These are phyloP conservation scores for Hypoxylon sp. DNA, from an alignment of 2,329 filamentous ascomycete species.

Conservation along the genomic window DNA sequence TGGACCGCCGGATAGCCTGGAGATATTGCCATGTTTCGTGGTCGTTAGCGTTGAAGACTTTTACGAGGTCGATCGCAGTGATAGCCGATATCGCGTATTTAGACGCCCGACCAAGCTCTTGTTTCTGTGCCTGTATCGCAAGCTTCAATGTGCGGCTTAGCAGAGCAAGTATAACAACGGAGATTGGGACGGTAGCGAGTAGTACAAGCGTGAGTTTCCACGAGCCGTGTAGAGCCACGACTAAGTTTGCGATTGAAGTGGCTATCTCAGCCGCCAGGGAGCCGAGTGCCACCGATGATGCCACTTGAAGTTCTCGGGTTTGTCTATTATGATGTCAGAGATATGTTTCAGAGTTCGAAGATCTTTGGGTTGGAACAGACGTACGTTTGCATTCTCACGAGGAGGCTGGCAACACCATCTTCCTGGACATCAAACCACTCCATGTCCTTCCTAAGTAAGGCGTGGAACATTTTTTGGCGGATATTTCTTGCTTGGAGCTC, in stretches of 20 bases:
- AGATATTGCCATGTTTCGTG: slow-evolving; percentile 78
- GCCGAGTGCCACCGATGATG: slow-evolving; percentile 84
- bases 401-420: slow-evolving; percentile 79
- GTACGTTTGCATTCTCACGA: slow-evolving; percentile 81
- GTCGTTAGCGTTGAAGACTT: slow-evolving; percentile 83
- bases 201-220: slow-evolving; percentile 89
- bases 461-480: slow-evolving; percentile 75
- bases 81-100: slow-evolving; percentile 80
- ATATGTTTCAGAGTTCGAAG: slow-evolving; percentile 19
- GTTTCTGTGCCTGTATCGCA: slow-evolving; percentile 78
- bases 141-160: slow-evolving; percentile 73
- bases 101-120: slow-evolving; percentile 76
- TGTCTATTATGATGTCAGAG: slow-evolving; percentile 69
- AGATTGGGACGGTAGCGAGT: slow-evolving; percentile 79
- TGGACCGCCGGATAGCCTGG: slow-evolving; percentile 69
- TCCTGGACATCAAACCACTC: slow-evolving; percentile 84
- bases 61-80: slow-evolving; percentile 84
- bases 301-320: slow-evolving; percentile 83
- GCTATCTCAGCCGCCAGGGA: slow-evolving; percentile 74
- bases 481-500: slow-evolving; percentile 81
- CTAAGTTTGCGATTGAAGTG: slow-evolving; percentile 75
- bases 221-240: slow-evolving; percentile 81
- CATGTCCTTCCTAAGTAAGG: slow-evolving; percentile 80
- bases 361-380: neutral
- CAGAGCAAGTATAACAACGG: slow-evolving; percentile 71